phyloP scores from a whole-genome alignment of 106 monocot species.

The Agapanthus africanus region DNA sequence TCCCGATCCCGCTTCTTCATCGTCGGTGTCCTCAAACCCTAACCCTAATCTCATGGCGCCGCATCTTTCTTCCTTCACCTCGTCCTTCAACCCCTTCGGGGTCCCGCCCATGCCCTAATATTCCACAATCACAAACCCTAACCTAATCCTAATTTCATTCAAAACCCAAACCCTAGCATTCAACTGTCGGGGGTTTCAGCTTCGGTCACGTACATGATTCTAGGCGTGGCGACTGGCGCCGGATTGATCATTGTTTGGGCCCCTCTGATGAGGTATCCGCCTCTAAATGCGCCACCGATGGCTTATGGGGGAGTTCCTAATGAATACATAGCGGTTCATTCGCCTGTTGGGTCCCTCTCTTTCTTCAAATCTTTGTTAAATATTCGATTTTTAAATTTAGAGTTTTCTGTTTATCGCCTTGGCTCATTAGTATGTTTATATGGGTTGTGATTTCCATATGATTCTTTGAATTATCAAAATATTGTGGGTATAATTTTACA shows the following conservation, averaged over 20 bases:
- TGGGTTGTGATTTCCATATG: background rate
- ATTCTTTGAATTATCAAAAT: background rate
- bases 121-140: constrained; percentile 24
- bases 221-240: background rate
- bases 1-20: background rate
- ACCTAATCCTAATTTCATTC: constrained; percentile 15
- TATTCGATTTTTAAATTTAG: background rate
- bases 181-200: constrained; percentile 50
- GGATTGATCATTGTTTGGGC: constrained; percentile 6
- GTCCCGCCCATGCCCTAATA: constrained; percentile 29
- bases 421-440: background rate
- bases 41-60: constrained; percentile 15
- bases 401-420: no score
- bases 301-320: constrained; percentile 24
- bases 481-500: background rate
- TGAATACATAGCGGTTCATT: constrained; percentile 35
- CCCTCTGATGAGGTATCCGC: constrained; percentile 20
- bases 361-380: background rate
- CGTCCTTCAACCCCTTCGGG: constrained; percentile 52
- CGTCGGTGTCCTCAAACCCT: constrained; percentile 14
- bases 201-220: no score
- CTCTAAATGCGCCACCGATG: constrained; percentile 13
- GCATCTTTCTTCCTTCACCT: constrained; percentile 44
- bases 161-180: constrained; percentile 22
- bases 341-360: constrained; percentile 61